These are phyloP conservation scores for Aspergillus bridgeri DNA, from an alignment of 495 filamentous ascomycete genomes.

Conservation along the genomic window DNA sequence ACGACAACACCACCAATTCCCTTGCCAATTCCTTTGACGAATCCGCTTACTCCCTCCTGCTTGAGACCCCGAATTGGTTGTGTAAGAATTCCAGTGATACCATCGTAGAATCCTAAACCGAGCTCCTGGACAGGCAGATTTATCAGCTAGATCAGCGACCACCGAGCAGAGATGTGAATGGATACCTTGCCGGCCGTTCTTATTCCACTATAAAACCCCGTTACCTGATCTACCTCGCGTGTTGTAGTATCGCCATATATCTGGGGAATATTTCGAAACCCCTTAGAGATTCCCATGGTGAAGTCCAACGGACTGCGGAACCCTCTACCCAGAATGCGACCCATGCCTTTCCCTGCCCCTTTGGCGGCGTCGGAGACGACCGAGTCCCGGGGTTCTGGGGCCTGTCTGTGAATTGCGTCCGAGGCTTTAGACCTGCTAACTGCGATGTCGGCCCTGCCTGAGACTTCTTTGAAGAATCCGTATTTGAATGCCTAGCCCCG, in stretches of 20 bases:
- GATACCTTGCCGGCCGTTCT: constrained; percentile 59
- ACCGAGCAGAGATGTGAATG: constrained; percentile 42
- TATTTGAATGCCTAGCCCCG: neutral
- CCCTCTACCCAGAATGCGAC: neutral
- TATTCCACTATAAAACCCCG: constrained; percentile 43
- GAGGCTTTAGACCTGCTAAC: neutral
- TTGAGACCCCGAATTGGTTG: constrained; percentile 66
- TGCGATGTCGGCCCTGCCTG: neutral
- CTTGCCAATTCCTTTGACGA: constrained; percentile 73
- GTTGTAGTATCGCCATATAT: neutral
- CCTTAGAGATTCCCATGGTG: neutral
- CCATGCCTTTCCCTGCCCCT: neutral
- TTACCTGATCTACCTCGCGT: neutral
- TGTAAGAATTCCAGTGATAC: constrained; percentile 68
- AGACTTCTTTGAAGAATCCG: neutral
- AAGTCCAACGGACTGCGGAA: neutral
- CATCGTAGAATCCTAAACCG: constrained; percentile 65
- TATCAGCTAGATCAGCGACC: constrained; percentile 50
- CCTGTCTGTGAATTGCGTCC: neutral
- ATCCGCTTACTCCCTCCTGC: constrained; percentile 63
- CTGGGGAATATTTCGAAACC: neutral
- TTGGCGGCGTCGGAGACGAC: neutral
- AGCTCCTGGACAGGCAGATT: constrained; percentile 55
- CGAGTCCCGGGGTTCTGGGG: neutral
- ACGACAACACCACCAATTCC: constrained; percentile 68